Evolutionary conservation across 192 early-diverging fungal genomes (phyloP).

Genomic region (Coemansia sp.): DNA sequence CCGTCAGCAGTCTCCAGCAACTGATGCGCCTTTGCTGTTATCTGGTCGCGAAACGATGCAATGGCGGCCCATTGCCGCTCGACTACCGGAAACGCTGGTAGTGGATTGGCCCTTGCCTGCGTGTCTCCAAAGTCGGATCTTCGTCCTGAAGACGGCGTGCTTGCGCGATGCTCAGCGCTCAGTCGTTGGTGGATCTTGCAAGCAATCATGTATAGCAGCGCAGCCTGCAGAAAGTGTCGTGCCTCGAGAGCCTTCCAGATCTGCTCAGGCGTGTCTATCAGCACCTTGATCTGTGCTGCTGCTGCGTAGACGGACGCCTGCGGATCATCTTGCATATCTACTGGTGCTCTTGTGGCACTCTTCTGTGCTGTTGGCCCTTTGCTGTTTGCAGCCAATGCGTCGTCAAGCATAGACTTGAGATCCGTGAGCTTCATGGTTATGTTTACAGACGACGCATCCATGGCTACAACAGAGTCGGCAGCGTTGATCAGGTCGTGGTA

Average conservation of each 20-base stretch:
- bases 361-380: not conserved
- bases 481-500: slow-evolving; percentile 49
- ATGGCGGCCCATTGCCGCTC: slow-evolving; percentile 41
- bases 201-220: slow-evolving; percentile 46
- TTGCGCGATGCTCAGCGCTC: slow-evolving; percentile 4
- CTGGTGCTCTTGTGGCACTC: not conserved
- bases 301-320: slow-evolving; percentile 24
- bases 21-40: slow-evolving; percentile 18
- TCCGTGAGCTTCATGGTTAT: slow-evolving; percentile 18
- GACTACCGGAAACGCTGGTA: slow-evolving; percentile 46
- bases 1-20: slow-evolving; percentile 12
- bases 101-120: slow-evolving; percentile 12
- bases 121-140: not conserved
- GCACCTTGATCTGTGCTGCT: slow-evolving; percentile 51
- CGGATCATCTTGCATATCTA: not conserved
- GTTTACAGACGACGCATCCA: slow-evolving; percentile 30
- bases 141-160: not conserved
- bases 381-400: not conserved
- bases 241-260: slow-evolving; percentile 43
- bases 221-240: slow-evolving; percentile 31
- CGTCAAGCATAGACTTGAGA: slow-evolving; percentile 19
- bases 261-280: slow-evolving; percentile 46
- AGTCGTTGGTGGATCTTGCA: slow-evolving; percentile 31
- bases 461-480: slow-evolving; percentile 38
- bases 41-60: slow-evolving; percentile 38